Evolutionary conservation across 2,329 filamentous ascomycete species (phyloP).

Genomic region (Cladosporium halotolerans): DNA sequence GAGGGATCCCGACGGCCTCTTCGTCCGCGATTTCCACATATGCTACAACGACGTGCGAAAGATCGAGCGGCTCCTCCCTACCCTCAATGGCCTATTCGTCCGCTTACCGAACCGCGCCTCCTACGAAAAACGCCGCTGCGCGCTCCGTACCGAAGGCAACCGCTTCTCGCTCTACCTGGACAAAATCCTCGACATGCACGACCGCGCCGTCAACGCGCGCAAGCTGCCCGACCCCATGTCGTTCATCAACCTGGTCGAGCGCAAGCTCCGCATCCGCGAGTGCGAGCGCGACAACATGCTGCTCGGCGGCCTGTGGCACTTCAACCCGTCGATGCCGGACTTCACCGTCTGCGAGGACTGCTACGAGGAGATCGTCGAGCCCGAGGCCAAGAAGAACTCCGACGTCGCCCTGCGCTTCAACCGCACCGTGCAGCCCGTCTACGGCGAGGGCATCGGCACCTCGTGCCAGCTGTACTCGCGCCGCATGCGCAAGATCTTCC

Average conservation of each 20-base stretch:
- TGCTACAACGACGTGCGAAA: conserved; percentile 69
- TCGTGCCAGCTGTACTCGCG: conserved; percentile 75
- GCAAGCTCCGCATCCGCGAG: conserved; percentile 52
- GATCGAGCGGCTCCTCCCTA: conserved; percentile 67
- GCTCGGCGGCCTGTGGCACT: conserved; percentile 65
- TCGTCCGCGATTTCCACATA: conserved; percentile 65
- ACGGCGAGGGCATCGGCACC: conserved; percentile 41
- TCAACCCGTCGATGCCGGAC: conserved; percentile 61
- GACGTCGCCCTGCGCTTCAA: conserved; percentile 62
- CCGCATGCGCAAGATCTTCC: conserved; percentile 70
- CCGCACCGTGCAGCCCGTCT: conserved; percentile 52
- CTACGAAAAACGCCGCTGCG: conserved; percentile 54
- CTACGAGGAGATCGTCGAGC: conserved; percentile 72
- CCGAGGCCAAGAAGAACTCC: conserved; percentile 50
- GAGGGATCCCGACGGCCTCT: conserved; percentile 59
- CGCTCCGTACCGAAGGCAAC: conserved; percentile 57
- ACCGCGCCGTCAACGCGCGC: conserved; percentile 32
- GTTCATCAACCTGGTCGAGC: conserved; percentile 59
- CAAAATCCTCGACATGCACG: conserved; percentile 49
- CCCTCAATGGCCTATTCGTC: conserved; percentile 60
- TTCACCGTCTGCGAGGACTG: conserved; percentile 82
- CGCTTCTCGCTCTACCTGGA: conserved; percentile 54
- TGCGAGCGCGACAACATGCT: conserved; percentile 61
- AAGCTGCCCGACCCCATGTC: conserved; percentile 49
- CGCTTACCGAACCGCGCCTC: conserved; percentile 41